A percentile compares a stretch with the other conserved stretches of the same genome.
phyloP scores from a whole-genome alignment of 371 early-diverging fungal species.

The Rozella allomycis region DNA sequence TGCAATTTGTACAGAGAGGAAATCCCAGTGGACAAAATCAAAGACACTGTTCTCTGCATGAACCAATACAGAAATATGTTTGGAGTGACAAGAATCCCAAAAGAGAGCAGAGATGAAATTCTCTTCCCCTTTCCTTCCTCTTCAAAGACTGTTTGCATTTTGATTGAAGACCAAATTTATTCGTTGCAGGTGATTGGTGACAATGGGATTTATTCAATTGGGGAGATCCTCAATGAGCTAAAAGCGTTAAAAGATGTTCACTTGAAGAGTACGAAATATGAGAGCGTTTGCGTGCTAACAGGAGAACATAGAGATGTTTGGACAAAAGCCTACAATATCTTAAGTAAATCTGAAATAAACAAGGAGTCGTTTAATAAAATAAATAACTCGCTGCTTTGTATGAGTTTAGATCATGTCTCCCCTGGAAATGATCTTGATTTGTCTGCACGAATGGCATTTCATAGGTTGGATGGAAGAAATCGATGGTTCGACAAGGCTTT shows the following conservation, averaged over 20 bases:
- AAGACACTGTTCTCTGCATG: conserved; percentile 54
- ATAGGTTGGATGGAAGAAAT: conserved; percentile 44
- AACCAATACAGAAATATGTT: conserved; percentile 65
- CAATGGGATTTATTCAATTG: conserved; percentile 22
- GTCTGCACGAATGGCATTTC: conserved; percentile 18
- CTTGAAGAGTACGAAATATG: no score
- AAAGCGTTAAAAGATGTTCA: no score
- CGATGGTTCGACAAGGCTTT: conserved; percentile 90
- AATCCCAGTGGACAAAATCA: no score
- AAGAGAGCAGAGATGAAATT: conserved; percentile 37
- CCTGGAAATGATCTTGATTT: conserved; percentile 32
- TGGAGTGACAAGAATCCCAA: conserved; percentile 55
- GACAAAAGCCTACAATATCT: conserved; percentile 34
- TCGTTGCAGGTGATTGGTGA: conserved; percentile 43
- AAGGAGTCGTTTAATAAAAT: conserved; percentile 36
- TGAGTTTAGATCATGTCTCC: conserved; percentile 58
- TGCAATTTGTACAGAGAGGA: no score
- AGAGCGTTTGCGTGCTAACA: conserved; percentile 55
- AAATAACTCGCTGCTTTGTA: conserved; percentile 54
- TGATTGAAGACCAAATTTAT: conserved; percentile 60
- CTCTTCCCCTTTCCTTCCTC: conserved; percentile 39
- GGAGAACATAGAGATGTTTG: conserved; percentile 67
- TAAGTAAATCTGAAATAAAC: conserved; percentile 25
- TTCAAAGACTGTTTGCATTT: conserved; percentile 52
- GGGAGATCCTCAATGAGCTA: no score